Evolutionary conservation across 140 eudicot genomes (phyloP), one percentile per base, ranked within the genome.

Genomic region (Ambrosia hybrid): DNA sequence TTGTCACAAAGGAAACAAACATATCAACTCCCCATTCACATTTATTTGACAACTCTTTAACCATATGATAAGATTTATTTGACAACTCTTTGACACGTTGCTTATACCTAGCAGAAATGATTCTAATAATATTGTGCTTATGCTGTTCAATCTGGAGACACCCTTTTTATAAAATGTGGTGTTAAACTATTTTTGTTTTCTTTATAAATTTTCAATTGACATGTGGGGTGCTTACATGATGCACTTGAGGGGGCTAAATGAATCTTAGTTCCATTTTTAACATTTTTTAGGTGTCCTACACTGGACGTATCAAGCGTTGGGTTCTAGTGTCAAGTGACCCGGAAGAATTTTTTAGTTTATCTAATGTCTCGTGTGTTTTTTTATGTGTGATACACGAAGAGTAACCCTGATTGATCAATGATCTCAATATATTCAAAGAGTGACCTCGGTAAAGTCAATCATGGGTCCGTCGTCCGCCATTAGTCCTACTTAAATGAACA

Each of bases 191-290:
- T 7, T 1, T 8, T 33, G 59, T 75, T 43, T 67, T 30, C 0
- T 6, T 60, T 67, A 12, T 67, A 45, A 48, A 57, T 15, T 34
- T 16, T 21, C 30, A 76, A 33, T 76, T 69, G 76, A 76, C 45
- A 12, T 76, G 81, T 76, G 70, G 80, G 75, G 80, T 78, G 73
- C 56, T 34, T 33, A 56, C 63, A 71, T 78, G 53, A 48, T 56
- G 46, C 52, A 48, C 26, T n/a, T 62, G 49, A 77, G 76, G 76
- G 73, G 12, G 51, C 81, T 77, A 70, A 63, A 62, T 60, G 60
- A 37, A 70, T 62, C 81, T 21, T 69, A 60, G 65, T 70, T 69
- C 36, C 57, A 62, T 62, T 70, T 62, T 51, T 70, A 15, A 26
- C 33, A 38, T n/a, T 17, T 14, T 60, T 48, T 45, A 17, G 7